These are phyloP conservation scores for Gracilaria vermiculophylla DNA, from an alignment of 23 red algal genomes.

Conservation along the genomic window DNA sequence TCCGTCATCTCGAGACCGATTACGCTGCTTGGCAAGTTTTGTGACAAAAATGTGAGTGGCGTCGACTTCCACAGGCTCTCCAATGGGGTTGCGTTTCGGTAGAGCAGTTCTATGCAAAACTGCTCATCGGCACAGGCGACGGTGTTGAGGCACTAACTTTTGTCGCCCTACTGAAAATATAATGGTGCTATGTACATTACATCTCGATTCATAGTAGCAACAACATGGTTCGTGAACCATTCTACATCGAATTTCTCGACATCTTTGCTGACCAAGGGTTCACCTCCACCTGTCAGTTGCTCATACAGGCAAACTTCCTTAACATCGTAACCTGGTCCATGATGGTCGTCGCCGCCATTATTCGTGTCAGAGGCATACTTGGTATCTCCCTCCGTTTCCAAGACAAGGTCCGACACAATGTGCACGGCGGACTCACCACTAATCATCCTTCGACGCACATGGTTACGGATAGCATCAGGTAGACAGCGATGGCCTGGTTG, in stretches of 20 bases:
- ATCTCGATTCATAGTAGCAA: no score
- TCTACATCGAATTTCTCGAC: constrained; percentile 1
- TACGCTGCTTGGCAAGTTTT: neutral
- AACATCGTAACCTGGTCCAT: neutral
- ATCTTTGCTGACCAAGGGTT: neutral
- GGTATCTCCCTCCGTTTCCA: constrained; percentile 19
- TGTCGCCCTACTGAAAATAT: no score
- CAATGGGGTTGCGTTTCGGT: neutral
- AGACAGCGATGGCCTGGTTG: constrained; percentile 9
- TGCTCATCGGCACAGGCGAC: neutral
- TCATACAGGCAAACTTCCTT: constrained; percentile 20
- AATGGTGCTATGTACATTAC: no score
- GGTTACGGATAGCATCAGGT: constrained; percentile 8
- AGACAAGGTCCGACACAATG: constrained; percentile 30
- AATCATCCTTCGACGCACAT: constrained; percentile 5
- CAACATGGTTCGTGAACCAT: constrained; percentile 33
- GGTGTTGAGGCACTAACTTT: constrained; percentile 16
- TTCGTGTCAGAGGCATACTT: neutral
- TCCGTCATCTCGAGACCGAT: no score
- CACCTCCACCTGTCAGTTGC: neutral
- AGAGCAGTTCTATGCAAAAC: neutral
- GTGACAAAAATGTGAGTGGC: neutral
- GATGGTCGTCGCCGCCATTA: neutral
- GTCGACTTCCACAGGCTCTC: neutral
- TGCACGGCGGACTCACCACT: constrained; percentile 36